phyloP scores from a whole-genome alignment of 192 early-diverging fungal species.

The Coemansia sp. region DNA sequence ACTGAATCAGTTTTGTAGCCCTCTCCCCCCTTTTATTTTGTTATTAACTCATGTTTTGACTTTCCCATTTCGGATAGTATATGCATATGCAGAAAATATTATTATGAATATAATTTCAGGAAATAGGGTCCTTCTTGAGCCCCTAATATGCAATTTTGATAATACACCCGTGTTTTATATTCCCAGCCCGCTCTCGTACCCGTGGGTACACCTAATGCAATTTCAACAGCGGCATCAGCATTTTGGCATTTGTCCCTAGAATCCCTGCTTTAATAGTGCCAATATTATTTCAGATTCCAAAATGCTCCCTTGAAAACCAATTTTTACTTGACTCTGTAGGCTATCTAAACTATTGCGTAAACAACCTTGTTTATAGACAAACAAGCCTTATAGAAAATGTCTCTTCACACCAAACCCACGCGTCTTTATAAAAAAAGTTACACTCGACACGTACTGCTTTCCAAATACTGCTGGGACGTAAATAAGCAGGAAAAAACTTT shows the following conservation, averaged over 20 bases:
- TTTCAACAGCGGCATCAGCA: neutral
- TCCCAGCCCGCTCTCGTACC: neutral
- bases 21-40: neutral
- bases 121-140: neutral
- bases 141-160: neutral
- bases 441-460: slow-evolving; percentile 8
- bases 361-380: neutral
- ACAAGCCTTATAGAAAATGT: neutral
- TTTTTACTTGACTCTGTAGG: neutral
- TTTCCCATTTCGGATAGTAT: neutral
- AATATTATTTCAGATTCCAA: neutral
- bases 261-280: neutral
- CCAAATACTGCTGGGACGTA: slow-evolving; percentile 4
- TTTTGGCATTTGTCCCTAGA: neutral
- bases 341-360: neutral
- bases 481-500: neutral
- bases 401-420: neutral
- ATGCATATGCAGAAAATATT: neutral
- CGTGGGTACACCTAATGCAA: neutral
- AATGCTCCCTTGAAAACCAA: neutral
- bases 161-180: neutral
- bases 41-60: slow-evolving; percentile 1
- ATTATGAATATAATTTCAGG: neutral
- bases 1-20: neutral
- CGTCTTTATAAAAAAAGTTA: neutral